Base-by-base conservation (phyloP, 176 grass and related monocot genomes). In the Zea luxurians region DNA sequence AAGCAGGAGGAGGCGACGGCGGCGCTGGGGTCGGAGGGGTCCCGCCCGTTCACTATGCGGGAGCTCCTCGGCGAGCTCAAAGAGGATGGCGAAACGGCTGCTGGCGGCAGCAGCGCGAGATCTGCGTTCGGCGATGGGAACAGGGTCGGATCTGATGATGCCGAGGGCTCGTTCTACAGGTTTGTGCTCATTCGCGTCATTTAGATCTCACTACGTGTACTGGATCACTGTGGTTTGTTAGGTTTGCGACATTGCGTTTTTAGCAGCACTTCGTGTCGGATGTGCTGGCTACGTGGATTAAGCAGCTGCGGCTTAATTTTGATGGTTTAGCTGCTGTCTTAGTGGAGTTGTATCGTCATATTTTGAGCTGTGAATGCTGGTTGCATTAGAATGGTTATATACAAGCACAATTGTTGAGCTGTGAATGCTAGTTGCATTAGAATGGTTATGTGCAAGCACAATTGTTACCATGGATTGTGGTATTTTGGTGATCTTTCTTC, bases 21-120 rank as follows among this genome's bases (percentile, higher is more conserved):
- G 20, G 83, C 69, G 42, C 48, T 88, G 15, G 82, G 52, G 5
- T 18, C 64, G 3, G 86, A 96, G 40, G 96, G 78, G 61, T 89
- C 84, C 73, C 86, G 88, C 55, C 68, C 88, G 49, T 93, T 99
- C 85, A 89, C 86, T 68, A 84, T 89, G 92, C 83, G 96, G 63
- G 84, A 84, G 83, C 90, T 99, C 48, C 83, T 99, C 41, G 83
- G 89, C 20, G 92, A 98, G 71, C 78, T 99, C 41, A 96, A 95
- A 80, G 92, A 96, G 66, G 92, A 91, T 55, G 82, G 79, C 61
- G 76, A 89, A 77, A 72, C 66, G 45, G 60, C 50, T 8, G 27
- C 37, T 27, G 74, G 46, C 11, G 66, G 49, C 61, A 78, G 77
- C 55, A 71, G 76, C 42, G 78, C 13, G 66, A 77, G 77, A 82